Evolutionary conservation across 169 alveolate species (phyloP).

Genomic region (Toxoplasma gondii): DNA sequence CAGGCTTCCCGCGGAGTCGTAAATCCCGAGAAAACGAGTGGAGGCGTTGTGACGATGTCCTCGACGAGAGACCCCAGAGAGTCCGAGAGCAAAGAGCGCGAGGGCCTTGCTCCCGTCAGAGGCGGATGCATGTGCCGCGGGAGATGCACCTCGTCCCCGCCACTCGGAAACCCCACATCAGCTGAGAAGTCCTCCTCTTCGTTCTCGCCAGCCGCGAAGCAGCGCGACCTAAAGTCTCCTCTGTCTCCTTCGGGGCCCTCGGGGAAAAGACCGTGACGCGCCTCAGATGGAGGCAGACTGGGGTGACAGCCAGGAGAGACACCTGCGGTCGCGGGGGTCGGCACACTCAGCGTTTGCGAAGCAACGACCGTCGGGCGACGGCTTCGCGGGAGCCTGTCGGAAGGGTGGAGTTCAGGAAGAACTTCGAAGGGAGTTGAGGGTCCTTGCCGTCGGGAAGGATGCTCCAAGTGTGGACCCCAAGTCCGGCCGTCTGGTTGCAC

Average conservation of each 20-base stretch:
- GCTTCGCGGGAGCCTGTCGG: slow-evolving; percentile 29
- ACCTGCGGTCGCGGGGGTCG: too few relatives aligned
- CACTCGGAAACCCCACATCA: too few relatives aligned
- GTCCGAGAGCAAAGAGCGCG: background rate
- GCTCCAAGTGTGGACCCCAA: background rate
- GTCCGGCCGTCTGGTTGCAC: too few relatives aligned
- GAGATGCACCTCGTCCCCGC: too few relatives aligned
- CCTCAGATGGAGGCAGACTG: background rate
- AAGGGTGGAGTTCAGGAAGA: background rate
- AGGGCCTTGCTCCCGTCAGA: background rate
- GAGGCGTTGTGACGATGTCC: background rate
- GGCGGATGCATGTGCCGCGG: too few relatives aligned
- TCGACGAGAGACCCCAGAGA: background rate
- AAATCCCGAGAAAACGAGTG: background rate
- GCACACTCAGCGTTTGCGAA: background rate
- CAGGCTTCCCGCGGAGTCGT: background rate
- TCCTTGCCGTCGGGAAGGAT: background rate
- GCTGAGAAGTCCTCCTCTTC: too few relatives aligned
- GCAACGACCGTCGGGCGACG: background rate
- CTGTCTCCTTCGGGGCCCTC: background rate
- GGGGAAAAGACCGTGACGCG: background rate
- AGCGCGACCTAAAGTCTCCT: background rate
- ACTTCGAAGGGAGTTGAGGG: background rate
- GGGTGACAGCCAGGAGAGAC: background rate
- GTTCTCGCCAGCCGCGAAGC: too few relatives aligned